Conservation (phyloP, 495 filamentous ascomycete species). For the Tuber calosporum region DNA sequence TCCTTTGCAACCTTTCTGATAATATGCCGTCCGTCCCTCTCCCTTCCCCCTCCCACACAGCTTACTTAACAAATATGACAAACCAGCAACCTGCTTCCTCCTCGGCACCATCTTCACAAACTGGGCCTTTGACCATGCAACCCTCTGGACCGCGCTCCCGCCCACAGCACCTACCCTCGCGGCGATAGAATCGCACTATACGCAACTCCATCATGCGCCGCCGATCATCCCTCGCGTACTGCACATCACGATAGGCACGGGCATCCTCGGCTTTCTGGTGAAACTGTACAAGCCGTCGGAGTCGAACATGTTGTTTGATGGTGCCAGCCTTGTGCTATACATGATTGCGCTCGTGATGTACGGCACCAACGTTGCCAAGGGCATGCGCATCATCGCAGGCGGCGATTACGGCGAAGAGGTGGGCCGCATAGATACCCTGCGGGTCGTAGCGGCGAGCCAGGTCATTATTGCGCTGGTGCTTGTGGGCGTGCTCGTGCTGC, state of each 20-base stretch:
- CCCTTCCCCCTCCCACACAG: background rate
- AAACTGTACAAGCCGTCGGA: constrained; percentile 91
- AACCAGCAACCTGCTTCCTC: constrained; percentile 82
- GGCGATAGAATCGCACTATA: constrained; percentile 70
- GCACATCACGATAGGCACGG: constrained; percentile 82
- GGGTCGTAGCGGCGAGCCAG: constrained; percentile 89
- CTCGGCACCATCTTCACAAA: constrained; percentile 95
- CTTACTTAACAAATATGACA: constrained; percentile 8
- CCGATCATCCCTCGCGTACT: constrained; percentile 86
- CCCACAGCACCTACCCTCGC: constrained; percentile 30
- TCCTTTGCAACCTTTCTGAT: constrained; percentile 91
- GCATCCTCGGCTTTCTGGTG: constrained; percentile 78
- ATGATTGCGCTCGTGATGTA: constrained; percentile 87
- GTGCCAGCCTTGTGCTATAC: constrained; percentile 82
- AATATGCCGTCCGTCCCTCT: constrained; percentile 67
- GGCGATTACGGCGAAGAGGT: constrained; percentile 51
- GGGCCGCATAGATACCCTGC: constrained; percentile 74
- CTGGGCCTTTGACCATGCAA: constrained; percentile 96
- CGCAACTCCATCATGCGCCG: constrained; percentile 76
- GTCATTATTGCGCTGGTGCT: constrained; percentile 88
- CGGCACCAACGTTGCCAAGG: constrained; percentile 89
- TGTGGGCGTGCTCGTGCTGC: constrained; percentile 81
- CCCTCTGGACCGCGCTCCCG: constrained; percentile 59
- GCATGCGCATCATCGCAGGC: constrained; percentile 63
- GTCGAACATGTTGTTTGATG: constrained; percentile 93